phyloP scores from a whole-genome alignment of 208 protist genomes.

The Trypanosomatidae sp. region DNA sequence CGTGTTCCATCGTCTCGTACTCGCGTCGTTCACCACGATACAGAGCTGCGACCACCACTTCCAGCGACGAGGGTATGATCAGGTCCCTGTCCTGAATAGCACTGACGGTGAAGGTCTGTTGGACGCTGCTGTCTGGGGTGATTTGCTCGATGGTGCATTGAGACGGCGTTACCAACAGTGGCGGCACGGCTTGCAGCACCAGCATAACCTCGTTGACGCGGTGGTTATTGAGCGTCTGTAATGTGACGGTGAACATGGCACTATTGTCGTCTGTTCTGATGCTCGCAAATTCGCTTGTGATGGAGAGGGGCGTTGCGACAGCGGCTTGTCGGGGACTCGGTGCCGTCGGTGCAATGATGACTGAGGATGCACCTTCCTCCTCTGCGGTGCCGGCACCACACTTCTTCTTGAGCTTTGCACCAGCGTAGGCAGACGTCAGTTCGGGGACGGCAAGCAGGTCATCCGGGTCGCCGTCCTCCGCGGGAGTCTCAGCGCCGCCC shows the following conservation, averaged over 20 bases:
- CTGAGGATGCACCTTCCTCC: not conserved
- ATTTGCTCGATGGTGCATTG: constrained; percentile 36
- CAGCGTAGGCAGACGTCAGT: not conserved
- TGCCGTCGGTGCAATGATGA: not conserved
- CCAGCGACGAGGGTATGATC: constrained; percentile 80
- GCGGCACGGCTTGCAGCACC: constrained; percentile 43
- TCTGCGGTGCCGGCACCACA: not conserved
- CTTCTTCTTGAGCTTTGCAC: not conserved
- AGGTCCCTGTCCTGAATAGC: constrained; percentile 37
- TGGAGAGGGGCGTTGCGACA: constrained; percentile 1
- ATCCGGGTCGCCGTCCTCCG: constrained; percentile 8
- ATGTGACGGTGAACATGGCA: constrained; percentile 24
- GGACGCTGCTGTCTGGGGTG: constrained; percentile 19
- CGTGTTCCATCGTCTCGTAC: constrained; percentile 34
- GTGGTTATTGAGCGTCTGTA: constrained; percentile 3
- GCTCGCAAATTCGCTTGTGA: constrained; percentile 11
- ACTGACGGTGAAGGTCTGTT: constrained; percentile 45
- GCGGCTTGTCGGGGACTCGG: not conserved
- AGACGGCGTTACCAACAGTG: constrained; percentile 36
- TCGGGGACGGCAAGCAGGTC: not conserved
- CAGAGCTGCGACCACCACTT: constrained; percentile 44
- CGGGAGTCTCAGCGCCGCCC: not conserved
- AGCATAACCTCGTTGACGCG: constrained; percentile 36
- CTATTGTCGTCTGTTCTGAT: constrained; percentile 5
- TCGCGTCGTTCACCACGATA: constrained; percentile 39